Evolutionary conservation across 495 filamentous ascomycete genomes (phyloP).

Genomic region (Xylaria cubensis): DNA sequence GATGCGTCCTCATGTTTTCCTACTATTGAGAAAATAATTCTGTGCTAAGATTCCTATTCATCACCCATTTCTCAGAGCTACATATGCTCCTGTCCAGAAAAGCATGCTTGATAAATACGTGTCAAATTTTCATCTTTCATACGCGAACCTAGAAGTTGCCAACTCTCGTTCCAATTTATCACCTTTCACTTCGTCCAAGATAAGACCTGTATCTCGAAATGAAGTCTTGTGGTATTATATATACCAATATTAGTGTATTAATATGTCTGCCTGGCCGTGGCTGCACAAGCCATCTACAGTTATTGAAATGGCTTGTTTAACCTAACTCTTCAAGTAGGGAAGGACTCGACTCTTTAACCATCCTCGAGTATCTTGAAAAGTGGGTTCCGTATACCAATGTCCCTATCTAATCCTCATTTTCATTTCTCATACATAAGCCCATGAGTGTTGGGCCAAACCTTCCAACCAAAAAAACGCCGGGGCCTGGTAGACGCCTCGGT

Average conservation of each 20-base stretch:
- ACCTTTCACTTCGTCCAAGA: not conserved
- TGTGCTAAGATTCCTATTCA: not conserved
- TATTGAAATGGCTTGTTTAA: not conserved
- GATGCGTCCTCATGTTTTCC: not conserved
- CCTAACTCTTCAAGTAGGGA: not conserved
- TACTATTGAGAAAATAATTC: not conserved
- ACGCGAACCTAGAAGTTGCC: not conserved
- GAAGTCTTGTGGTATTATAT: not conserved
- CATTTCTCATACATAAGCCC: not conserved
- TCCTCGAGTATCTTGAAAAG: not conserved
- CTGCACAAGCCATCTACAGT: not conserved
- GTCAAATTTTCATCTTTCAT: not conserved
- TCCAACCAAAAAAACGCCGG: not conserved
- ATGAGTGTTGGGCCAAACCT: not conserved
- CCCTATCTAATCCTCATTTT: not conserved
- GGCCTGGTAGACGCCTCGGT: not conserved
- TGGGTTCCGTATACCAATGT: not conserved
- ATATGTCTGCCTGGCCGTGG: not conserved
- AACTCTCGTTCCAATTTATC: not conserved
- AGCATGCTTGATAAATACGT: not conserved
- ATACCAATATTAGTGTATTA: not conserved
- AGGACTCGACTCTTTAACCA: not conserved
- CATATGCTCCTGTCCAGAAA: not conserved
- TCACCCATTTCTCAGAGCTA: no score
- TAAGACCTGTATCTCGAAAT: not conserved